Conservation (phyloP, 495 filamentous ascomycete genomes). For the Hyaloscypha variabilis region DNA sequence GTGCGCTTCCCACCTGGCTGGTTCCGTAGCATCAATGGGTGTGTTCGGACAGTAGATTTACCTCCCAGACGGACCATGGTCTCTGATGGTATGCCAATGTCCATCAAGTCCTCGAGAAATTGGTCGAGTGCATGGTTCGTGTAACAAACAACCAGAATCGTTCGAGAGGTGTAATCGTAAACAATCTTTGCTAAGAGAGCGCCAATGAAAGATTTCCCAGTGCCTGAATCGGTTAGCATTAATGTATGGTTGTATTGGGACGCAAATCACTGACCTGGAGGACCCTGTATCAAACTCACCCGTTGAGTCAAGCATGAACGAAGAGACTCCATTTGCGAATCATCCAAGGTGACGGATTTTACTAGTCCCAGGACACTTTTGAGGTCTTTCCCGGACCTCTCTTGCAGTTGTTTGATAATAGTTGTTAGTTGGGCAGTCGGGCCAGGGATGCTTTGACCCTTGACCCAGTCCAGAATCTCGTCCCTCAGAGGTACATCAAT, state of each 20-base stretch:
- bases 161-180: constrained; percentile 50
- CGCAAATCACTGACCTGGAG: constrained; percentile 73
- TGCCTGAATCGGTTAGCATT: constrained; percentile 50
- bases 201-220: constrained; percentile 81
- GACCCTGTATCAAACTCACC: constrained; percentile 73
- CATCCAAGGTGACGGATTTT: constrained; percentile 41
- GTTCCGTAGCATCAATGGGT: constrained; percentile 46
- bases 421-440: constrained; percentile 30
- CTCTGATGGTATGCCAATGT: constrained; percentile 56
- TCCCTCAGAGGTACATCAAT: constrained; percentile 54
- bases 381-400: constrained; percentile 26
- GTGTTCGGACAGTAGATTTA: constrained; percentile 57
- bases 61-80: constrained; percentile 69
- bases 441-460: constrained; percentile 22
- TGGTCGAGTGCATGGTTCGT: constrained; percentile 81
- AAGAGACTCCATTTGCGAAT: constrained; percentile 61
- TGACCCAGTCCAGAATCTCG: constrained; percentile 45
- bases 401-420: neutral
- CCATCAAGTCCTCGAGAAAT: constrained; percentile 68
- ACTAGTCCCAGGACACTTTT: constrained; percentile 35
- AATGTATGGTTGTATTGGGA: too few species aligned
- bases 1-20: constrained; percentile 36
- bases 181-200: constrained; percentile 65
- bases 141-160: constrained; percentile 62
- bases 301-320: constrained; percentile 52